A percentile compares a stretch with the other conserved stretches of the same genome.
These are phyloP conservation scores for Claviceps lovelessii DNA, from an alignment of 2,329 filamentous ascomycete genomes.

Conservation along the genomic window DNA sequence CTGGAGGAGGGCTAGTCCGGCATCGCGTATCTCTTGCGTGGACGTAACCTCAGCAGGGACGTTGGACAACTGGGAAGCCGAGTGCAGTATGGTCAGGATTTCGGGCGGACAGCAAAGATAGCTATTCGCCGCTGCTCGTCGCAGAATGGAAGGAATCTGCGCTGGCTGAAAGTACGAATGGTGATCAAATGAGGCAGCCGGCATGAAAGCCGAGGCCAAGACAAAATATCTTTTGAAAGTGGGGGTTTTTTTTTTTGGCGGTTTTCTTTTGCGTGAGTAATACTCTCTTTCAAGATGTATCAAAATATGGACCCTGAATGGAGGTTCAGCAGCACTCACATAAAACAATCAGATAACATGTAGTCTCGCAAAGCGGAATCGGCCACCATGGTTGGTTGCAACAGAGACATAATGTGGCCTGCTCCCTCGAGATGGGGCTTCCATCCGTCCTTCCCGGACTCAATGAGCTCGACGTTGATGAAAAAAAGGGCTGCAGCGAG, in stretches of 20 bases:
- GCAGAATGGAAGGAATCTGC: constrained; percentile 23
- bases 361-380: constrained; percentile 27
- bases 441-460: constrained; percentile 34
- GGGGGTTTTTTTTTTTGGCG: background rate
- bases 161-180: constrained; percentile 22
- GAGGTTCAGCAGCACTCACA: constrained; percentile 16
- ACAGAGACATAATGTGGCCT: constrained; percentile 26
- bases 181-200: constrained; percentile 15
- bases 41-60: constrained; percentile 13
- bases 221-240: constrained; percentile 26
- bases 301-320: background rate
- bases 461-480: constrained; percentile 36
- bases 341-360: constrained; percentile 34
- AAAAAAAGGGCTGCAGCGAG: constrained; percentile 34
- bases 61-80: constrained; percentile 27
- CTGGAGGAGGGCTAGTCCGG: constrained; percentile 20
- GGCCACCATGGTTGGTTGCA: constrained; percentile 19
- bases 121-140: constrained; percentile 27
- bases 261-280: background rate
- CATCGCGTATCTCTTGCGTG: constrained; percentile 16
- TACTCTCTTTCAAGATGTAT: background rate
- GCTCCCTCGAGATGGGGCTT: constrained; percentile 33
- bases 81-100: constrained; percentile 29
- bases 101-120: constrained; percentile 33
- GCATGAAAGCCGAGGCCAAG: constrained; percentile 29